Percentiles rank a stretch among this genome's conserved stretches.
Conservation (phyloP, 768 basidiomycete species). For the Russula virescens region DNA sequence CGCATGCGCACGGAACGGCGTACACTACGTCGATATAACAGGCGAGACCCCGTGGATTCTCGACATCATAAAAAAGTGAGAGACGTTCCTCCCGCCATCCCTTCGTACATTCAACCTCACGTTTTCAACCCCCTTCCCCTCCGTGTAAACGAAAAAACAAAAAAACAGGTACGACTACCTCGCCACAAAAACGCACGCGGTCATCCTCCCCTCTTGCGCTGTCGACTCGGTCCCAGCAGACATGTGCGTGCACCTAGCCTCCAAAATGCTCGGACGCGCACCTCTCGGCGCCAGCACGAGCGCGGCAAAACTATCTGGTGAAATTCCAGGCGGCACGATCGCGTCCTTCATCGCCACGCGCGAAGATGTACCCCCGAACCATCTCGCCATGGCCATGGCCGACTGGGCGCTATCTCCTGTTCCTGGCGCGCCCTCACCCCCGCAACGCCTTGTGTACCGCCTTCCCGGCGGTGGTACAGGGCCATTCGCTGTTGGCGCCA, state of each 20-base stretch:
- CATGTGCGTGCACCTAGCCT: slow-evolving; percentile 58
- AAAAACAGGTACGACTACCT: slow-evolving; percentile 56
- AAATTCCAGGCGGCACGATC: slow-evolving; percentile 62
- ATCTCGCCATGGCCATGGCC: slow-evolving; percentile 28
- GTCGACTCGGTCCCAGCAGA: slow-evolving; percentile 79
- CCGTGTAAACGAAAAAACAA: not conserved
- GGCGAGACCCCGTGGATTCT: slow-evolving; percentile 66
- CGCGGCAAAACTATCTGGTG: slow-evolving; percentile 43
- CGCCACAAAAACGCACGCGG: slow-evolving; percentile 62
- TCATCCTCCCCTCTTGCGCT: slow-evolving; percentile 76
- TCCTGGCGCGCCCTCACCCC: slow-evolving; percentile 33
- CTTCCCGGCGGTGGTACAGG: slow-evolving; percentile 22
- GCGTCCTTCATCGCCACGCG: slow-evolving; percentile 32
- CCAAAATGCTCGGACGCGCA: slow-evolving; percentile 54
- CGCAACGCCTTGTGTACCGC: slow-evolving; percentile 32
- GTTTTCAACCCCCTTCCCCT: not conserved
- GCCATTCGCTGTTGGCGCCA: slow-evolving; percentile 30
- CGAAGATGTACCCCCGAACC: slow-evolving; percentile 33
- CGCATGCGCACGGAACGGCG: slow-evolving; percentile 66
- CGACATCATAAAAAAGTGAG: slow-evolving; percentile 55
- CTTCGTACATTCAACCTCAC: not conserved
- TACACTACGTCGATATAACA: slow-evolving; percentile 83
- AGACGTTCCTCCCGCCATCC: slow-evolving; percentile 27
- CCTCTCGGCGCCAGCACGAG: slow-evolving; percentile 53
- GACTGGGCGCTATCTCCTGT: slow-evolving; percentile 41